Base-by-base conservation (phyloP, 2,329 filamentous ascomycete species). In the Cladosporium austrohemisphaericum region DNA sequence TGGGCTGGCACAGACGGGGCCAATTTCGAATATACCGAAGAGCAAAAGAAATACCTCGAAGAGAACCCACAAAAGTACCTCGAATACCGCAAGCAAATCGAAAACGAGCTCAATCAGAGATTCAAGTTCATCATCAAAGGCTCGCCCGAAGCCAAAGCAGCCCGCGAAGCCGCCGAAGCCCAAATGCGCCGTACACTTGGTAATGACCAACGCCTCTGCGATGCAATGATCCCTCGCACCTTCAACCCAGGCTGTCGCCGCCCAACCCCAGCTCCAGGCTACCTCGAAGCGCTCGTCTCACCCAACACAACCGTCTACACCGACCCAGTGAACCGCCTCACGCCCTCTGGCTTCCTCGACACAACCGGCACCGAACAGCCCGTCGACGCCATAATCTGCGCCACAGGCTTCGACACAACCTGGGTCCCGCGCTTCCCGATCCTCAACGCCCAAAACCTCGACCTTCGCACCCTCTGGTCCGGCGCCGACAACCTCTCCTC, bases 81-180 rank as follows among this genome's bases (percentile, higher is more conserved):
- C 23, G 70, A 72, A 52, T 75, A 75, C 53, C 68, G 71, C 52
- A 74, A 73, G 57, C 66, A 71, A 47, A 68, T 76, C 48, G 73
- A 76, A 51, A 69, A 70, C 51, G 72, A 75, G 52, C 65, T 80
- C 13, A 79, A 78, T 52, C 70, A 72, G 37, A 68, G 74, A 5
- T 80, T 79, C 66, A 74, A 74, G 37, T 73, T 78, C 61, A 77
- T 77, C 57, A 64, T 75, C 54, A 76, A 75, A 57, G 72, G 71
- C n/a, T 71, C 68, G 5, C 50, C 67, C 43, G 73, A 75, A 62
- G 72, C 73, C 1, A 61, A 63, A 44, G 61, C 66, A 20, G 73
- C 74, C 9, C 64, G 67, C 6, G 65, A 69, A n/a, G 71, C 65
- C 50, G 58, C 63, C 23, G 61, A 63, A 45, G 55, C 61, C 3